phyloP scores from a whole-genome alignment of 495 filamentous ascomycete genomes.

The Cercophora sp. region DNA sequence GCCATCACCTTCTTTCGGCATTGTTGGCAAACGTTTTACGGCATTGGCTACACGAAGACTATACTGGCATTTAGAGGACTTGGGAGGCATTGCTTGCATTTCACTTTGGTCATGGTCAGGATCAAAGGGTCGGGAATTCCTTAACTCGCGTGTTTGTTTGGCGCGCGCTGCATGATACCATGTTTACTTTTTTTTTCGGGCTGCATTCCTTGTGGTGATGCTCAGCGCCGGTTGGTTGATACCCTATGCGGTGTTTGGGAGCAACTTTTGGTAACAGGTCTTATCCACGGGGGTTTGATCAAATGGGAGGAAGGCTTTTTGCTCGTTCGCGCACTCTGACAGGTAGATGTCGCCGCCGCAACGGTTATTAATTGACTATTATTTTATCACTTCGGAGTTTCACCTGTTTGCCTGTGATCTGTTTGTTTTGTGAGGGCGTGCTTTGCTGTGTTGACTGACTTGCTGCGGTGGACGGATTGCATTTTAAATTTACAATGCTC shows the following conservation, averaged over 20 bases:
- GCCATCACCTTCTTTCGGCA: constrained; percentile 3
- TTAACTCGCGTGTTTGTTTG: background rate
- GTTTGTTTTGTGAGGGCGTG: no score
- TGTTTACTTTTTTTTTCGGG: constrained; percentile 9
- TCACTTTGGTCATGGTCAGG: background rate
- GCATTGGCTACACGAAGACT: no score
- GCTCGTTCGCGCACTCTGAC: background rate
- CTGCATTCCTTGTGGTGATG: background rate
- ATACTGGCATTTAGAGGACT: constrained; percentile 1
- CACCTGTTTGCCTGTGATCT: no score
- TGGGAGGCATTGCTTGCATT: constrained; percentile 3
- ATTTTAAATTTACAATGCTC: no score
- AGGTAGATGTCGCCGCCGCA: no score
- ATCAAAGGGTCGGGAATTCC: background rate
- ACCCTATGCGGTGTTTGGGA: no score
- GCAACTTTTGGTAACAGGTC: background rate
- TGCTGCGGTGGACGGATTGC: no score
- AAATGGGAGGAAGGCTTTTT: constrained; percentile 21
- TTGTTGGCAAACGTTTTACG: no score
- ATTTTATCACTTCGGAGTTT: no score
- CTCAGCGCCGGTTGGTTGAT: no score
- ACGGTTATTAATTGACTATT: no score
- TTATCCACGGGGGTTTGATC: background rate
- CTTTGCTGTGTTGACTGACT: no score
- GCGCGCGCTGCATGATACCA: constrained; percentile 16